Base-by-base conservation (phyloP, 2,329 filamentous ascomycete species). In the Xylaria hypoxylon region DNA sequence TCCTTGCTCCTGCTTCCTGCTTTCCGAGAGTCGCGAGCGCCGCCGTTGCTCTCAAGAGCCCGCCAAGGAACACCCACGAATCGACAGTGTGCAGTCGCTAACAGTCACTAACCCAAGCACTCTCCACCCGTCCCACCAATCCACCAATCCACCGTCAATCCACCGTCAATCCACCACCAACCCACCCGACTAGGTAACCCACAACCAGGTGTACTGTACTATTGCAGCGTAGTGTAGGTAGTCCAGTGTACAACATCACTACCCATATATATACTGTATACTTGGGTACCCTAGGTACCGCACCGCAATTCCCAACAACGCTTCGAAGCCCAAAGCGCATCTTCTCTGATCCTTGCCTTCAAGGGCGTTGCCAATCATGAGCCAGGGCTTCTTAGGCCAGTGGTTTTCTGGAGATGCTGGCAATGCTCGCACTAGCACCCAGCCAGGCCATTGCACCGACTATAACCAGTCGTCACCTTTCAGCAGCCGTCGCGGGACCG, bases 361-460 rank as follows among this genome's bases (percentile, higher is more conserved):
- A 38, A 38, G 35, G 35, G 35, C 35, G 71, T 31, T 42, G 33
- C 52, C 52, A 72, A 73, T 71, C 73, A 75, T 75, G 72, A 74
- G 66, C 67, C 66, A 67, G 61, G 67, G 69, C 56, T 65, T 73
- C 66, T 65, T 74, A 48, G 72, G 70, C 61, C 71, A 70, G 70
- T 75, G 71, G 73, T 70, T 75, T 70, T 66, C 70, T 72, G 73
- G 72, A 67, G 66, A 71, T 65, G 68, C 69, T 72, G 73, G 72
- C 66, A 28, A 26, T 61, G 45, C 61, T 58, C 65, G 62, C 55
- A 51, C 61, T 58, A 68, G 62, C 55, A 57, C 66, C 59, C 68
- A 69, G 68, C 58, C 68, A 68, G 56, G 50, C 63, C 63, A 40
- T 44, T 62, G 56, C 60, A 66, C 67, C 67, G 59, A 67, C 59